Evolutionary conservation across 108 stramenopile genomes (phyloP), one percentile per base, ranked within the genome.

Genomic region (Cyclotella cryptica): DNA sequence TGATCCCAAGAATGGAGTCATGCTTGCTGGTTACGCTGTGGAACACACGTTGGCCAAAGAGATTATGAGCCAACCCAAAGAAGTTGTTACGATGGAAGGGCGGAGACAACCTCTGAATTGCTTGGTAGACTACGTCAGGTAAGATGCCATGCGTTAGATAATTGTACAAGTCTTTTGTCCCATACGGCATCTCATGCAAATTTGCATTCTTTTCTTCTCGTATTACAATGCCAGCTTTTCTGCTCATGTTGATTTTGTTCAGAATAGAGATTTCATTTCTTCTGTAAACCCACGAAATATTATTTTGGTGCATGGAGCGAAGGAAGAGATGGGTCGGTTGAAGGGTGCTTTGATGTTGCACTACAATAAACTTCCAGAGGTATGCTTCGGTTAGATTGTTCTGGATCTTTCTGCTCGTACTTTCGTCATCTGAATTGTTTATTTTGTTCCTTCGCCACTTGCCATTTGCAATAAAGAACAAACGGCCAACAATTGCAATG

Each of bases 31-130:
- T 21, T 99, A 98, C 83, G 95, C 97, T 45, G 97, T 98, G 5
- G 98, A 99, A 52, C 97, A 99, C 70, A 99, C 99, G 0, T 77
- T 99, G 52, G 99, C 99, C 22, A 98, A 97, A 67, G 96, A 98
- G 70, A 92, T 99, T 46, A 89, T 96, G 84, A 83, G 79, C n/a
- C 88, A 94, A 53, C 98, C 98, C 28, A 95, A 97, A 62, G 98
- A 98, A 82, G 96, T 99, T 35, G 86, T 91, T 10, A 95, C 97
- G 3, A 72, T 98, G 84, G 97, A 98, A 69, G 98, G 98, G 26
- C 71, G 96, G 19, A 77, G 92, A 46, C 96, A 98, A 75, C 94
- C 96, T 11, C 68, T 96, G 55, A 93, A 95, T 84, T 97, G 96
- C 75, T 66, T 92, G 54, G 96, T 99, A 41, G 98, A 98, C 46